Percentiles rank a stretch among this genome's conserved stretches.
These are phyloP conservation scores for Tulasnella sp. DNA, from an alignment of 768 basidiomycete species.

Conservation along the genomic window DNA sequence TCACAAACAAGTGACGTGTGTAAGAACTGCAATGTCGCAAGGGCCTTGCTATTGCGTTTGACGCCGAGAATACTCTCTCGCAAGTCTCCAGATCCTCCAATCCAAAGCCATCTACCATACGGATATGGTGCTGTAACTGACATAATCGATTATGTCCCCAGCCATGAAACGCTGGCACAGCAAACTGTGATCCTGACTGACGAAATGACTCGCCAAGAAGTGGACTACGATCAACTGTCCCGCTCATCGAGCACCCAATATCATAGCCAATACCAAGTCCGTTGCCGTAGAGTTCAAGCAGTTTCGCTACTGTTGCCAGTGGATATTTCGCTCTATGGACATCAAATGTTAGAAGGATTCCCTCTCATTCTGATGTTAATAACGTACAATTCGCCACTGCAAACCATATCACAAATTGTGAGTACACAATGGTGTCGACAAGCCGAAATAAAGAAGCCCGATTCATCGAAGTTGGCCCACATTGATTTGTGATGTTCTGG, in stretches of 20 bases:
- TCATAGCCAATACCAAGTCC: slow-evolving; percentile 13
- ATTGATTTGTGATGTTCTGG: neutral
- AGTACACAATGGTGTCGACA: slow-evolving; percentile 10
- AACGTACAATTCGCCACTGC: slow-evolving; percentile 28
- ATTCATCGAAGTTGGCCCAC: neutral
- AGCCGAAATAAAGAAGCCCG: slow-evolving; percentile 3
- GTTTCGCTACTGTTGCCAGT: slow-evolving; percentile 1
- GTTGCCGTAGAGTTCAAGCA: slow-evolving; percentile 1
- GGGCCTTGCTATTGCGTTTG: too few relatives aligned
- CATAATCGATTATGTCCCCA: slow-evolving; percentile 6
- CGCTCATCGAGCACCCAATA: slow-evolving; percentile 15
- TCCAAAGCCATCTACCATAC: neutral
- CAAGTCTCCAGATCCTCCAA: slow-evolving; percentile 2
- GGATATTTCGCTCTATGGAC: slow-evolving; percentile 16
- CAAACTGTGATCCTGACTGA: neutral
- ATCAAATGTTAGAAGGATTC: neutral
- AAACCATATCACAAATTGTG: slow-evolving; percentile 5
- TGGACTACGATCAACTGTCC: neutral
- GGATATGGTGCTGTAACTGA: neutral
- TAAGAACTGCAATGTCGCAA: too few relatives aligned
- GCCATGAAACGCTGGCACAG: slow-evolving; percentile 2
- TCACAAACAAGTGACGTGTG: too few relatives aligned
- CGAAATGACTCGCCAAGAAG: neutral
- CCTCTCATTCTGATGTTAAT: neutral
- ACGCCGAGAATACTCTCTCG: slow-evolving; percentile 10